Base-by-base conservation (phyloP, 1,139 yeast genomes). In the Yamadazyma sp. region DNA sequence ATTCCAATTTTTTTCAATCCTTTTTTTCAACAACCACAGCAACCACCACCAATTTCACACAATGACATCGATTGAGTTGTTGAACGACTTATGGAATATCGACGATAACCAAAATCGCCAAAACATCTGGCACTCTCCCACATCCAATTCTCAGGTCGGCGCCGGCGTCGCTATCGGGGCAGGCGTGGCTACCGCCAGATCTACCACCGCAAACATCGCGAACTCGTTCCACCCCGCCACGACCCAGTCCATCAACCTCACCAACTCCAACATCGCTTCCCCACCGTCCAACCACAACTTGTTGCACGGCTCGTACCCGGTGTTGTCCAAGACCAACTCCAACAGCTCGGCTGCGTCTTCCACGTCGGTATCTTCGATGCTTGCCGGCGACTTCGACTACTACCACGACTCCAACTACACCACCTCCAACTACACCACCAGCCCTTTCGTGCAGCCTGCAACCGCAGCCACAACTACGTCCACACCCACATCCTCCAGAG, bases 61-160 rank as follows among this genome's bases (percentile, higher is more conserved):
- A 16, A 40, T 37, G 43, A 37, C 38, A 17, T 44, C 44, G 15
- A 42, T 43, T 18, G 51, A 47, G 17, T 46, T 49, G 28, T 46
- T 49, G 24, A 39, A 35, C 23, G 53, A 47, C 28, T 46, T 49
- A 32, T 49, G 53, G 53, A 26, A 34, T 10, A 27, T 34, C 3
- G 23, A 34, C 17, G 32, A 29, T 16, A 8, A 14, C 31, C 30
- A 8, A 10, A 22, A n/a, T n/a, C 33, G 11, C 25, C 23, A 14
- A 3, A 29, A 22, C n/a, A 35, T 35, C 17, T 35, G 38, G 38
- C 27, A 27, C 14, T 9, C 24, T 11, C 12, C 22, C 17, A 9
- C 15, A 12, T 4, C 20, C n/a, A 17, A 10, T n/a, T 6, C 17
- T 5, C 15, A 17, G 11, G 23, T 12, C 11, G 30, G 17, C 16